Base-by-base conservation (phyloP, 2,329 filamentous ascomycete genomes). In the Neocucurbitaria cava region DNA sequence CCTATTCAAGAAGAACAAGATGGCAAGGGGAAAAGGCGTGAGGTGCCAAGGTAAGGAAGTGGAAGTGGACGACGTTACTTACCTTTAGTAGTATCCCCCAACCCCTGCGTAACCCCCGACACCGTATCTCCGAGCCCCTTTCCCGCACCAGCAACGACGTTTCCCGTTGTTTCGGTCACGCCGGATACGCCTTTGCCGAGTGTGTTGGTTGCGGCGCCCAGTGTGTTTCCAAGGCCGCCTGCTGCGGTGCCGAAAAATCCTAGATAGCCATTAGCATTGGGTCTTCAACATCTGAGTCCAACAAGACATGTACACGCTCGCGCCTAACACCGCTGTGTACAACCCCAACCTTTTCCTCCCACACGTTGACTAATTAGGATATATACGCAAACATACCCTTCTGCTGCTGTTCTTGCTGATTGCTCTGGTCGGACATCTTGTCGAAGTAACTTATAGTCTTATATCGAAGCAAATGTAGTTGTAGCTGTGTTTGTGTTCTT, bases 71-170 rank as follows among this genome's bases (percentile, higher is more conserved):
- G n/a, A n/a, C n/a, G n/a, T n/a, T n/a, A 58, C 66, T 9, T 55
- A 71, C 70, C 65, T 43, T 74, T 74, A 0, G 69, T 74, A 2
- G 71, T 75, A 50, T 76, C 73, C 0, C 73, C 73, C 17, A 73
- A 17, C 0, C 72, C 73, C 42, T 66, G 54, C 7, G 71, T 74
- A 5, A 76, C 60, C 0, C 73, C 73, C 8, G 65, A 64, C 23
- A 76, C 66, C 1, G 70, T 72, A 54, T 76, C 70, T 0, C 74
- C 73, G 0, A 76, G 56, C 1, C 74, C 73, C 52, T 74, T 75
- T 0, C 73, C 73, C 9, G 71, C 57, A 4, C 64, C 65, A 0
- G 68, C 55, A 3, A 76, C 68, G 0, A 71, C 67, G 41, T 73
- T 71, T 26, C 73, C 73, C 4, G 69, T 52, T 0, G 70, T 66